Base-by-base conservation (phyloP, 495 filamentous ascomycete species). In the Lophiostoma macrostomum region DNA sequence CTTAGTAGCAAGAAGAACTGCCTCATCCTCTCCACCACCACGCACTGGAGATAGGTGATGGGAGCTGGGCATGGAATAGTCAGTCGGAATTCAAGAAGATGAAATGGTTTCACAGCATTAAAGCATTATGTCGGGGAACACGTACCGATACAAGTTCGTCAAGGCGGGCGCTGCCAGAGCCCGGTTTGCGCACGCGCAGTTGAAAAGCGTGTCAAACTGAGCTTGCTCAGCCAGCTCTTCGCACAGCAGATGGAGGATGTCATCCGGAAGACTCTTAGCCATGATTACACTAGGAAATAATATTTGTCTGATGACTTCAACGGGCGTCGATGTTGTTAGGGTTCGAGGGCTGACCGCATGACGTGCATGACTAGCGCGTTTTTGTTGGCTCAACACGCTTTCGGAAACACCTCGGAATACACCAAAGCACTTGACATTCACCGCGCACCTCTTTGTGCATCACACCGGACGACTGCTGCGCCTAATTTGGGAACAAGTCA, bases 221-320 rank as follows among this genome's bases (percentile, higher is more conserved):
- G 60, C 68, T 43, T 71, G 67, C 11, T 64, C 58, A 13, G 74
- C 70, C n/a, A 87, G 67, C 43, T 78, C 74, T 37, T 78, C 70
- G 53, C 74, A 80, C 28, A 87, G 68, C 27, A 86, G 64, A 61
- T 75, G 74, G 55, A 85, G 68, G 25, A 86, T 74, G 46, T 87
- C 85, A 29, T 75, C 71, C 4, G 79, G 80, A 13, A 87, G 67
- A 12, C 38, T 31, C 4, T 60, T 35, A 46, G 47, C 47, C 68
- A 72, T 72, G 22, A 12, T 53, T n/a, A n/a, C n/a, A n/a, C n/a
- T n/a, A n/a, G n/a, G n/a, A n/a, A n/a, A n/a, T n/a, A n/a, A n/a
- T n/a, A n/a, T n/a, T n/a, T n/a, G n/a, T n/a, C n/a, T n/a, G n/a
- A n/a, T n/a, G n/a, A n/a, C n/a, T n/a, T n/a, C n/a, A n/a, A n/a